phyloP scores from a whole-genome alignment of 2,329 filamentous ascomycete genomes.

The Teratosphaeriaceae sp. region DNA sequence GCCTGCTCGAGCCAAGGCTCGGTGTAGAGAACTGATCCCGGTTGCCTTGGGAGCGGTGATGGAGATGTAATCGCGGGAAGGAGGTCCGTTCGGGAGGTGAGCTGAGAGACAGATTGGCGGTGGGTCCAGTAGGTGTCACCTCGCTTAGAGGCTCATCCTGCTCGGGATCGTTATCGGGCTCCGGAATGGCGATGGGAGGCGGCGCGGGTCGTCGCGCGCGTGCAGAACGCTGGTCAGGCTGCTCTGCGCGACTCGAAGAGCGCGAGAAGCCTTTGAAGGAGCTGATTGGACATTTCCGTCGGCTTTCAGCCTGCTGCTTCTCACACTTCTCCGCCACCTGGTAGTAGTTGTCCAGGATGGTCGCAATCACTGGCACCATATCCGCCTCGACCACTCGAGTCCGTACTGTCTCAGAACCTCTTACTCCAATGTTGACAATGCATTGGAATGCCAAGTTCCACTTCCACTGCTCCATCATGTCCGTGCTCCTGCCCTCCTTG shows the following conservation, averaged over 20 bases:
- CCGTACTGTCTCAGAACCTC: conserved; percentile 87
- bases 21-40: conserved; percentile 25
- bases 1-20: conserved; percentile 14
- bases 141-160: conserved; percentile 51
- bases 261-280: conserved; percentile 33
- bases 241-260: conserved; percentile 28
- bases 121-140: conserved; percentile 48
- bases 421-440: conserved; percentile 96
- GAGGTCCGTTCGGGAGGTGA: conserved; percentile 66
- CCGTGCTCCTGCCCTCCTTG: conserved; percentile 92
- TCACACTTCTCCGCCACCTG: conserved; percentile 91
- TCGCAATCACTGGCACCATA: conserved; percentile 98
- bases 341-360: conserved; percentile 97
- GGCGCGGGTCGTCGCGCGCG: conserved; percentile 66
- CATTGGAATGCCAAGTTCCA: conserved; percentile 99
- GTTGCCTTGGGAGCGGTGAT: conserved; percentile 39
- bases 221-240: conserved; percentile 36
- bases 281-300: conserved; percentile 43
- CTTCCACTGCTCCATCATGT: conserved; percentile 99
- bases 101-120: conserved; percentile 55
- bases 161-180: conserved; percentile 39
- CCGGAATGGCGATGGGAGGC: conserved; percentile 76
- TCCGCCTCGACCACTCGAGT: conserved; percentile 96
- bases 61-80: conserved; percentile 52
- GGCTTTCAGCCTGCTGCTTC: conserved; percentile 73